Percentiles rank a stretch among this genome's conserved stretches.
These are phyloP conservation scores for Butyriboletus appendiculatus DNA, from an alignment of 1,284 basidiomycete genomes.

Conservation along the genomic window DNA sequence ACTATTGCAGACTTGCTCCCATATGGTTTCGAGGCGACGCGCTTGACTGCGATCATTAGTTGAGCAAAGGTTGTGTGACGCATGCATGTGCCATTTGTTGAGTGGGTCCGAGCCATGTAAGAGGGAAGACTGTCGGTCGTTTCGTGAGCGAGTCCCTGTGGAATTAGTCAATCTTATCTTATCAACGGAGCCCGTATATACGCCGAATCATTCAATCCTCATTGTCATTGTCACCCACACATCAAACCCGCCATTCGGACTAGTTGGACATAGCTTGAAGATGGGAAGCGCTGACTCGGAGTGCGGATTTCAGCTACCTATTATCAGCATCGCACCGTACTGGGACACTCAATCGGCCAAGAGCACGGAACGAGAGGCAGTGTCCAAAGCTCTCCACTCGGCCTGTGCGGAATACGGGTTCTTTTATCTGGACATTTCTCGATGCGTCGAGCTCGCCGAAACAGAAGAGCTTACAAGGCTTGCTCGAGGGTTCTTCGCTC, in stretches of 20 bases:
- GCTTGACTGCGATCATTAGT: not conserved
- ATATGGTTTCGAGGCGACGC: not conserved
- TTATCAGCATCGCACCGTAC: constrained; percentile 54
- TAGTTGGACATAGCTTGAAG: not conserved
- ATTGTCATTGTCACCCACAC: not conserved
- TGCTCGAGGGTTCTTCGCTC: constrained; percentile 69
- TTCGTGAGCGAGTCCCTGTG: not conserved
- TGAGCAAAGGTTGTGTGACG: not conserved
- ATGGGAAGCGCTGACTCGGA: constrained; percentile 11
- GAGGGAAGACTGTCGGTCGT: not conserved
- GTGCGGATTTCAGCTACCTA: constrained; percentile 41
- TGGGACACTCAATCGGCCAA: constrained; percentile 32
- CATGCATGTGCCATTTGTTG: not conserved
- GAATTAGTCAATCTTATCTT: constrained; percentile 27
- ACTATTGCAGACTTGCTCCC: not conserved
- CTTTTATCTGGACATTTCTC: constrained; percentile 79
- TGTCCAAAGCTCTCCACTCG: constrained; percentile 62
- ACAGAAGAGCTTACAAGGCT: constrained; percentile 65
- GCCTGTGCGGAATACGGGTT: constrained; percentile 83
- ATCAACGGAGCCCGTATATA: constrained; percentile 9
- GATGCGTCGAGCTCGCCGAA: constrained; percentile 55
- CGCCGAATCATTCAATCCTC: not conserved
- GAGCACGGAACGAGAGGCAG: constrained; percentile 33
- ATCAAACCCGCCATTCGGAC: not conserved
- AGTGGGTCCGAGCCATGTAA: not conserved